phyloP scores from a whole-genome alignment of 2,329 filamentous ascomycete genomes.

The Pestalotiopsis fici region DNA sequence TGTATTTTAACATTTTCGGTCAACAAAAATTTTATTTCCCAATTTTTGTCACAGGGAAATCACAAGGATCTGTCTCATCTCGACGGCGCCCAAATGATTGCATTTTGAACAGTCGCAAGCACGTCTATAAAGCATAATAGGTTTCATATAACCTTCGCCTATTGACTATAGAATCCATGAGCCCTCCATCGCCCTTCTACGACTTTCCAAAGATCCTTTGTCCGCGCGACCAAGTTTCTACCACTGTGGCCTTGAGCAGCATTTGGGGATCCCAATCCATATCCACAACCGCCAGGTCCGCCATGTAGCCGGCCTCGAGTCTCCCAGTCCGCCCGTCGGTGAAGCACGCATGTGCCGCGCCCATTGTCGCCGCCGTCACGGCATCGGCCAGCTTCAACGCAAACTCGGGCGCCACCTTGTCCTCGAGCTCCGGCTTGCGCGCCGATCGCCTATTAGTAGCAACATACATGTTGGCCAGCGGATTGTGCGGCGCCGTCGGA shows the following conservation, averaged over 20 bases:
- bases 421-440: constrained; percentile 17
- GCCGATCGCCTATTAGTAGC: constrained; percentile 56
- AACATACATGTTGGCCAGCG: constrained; percentile 59
- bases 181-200: no score
- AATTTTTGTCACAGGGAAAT: no score
- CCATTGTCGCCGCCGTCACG: constrained; percentile 53
- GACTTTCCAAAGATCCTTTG: constrained; percentile 27
- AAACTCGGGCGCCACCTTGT: constrained; percentile 53
- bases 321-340: constrained; percentile 55
- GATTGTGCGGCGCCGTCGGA: constrained; percentile 57
- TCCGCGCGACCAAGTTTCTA: constrained; percentile 57
- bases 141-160: no score
- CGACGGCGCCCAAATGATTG: no score
- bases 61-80: no score
- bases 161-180: no score
- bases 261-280: constrained; percentile 48
- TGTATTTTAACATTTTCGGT: no score
- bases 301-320: constrained; percentile 51
- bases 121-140: no score
- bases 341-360: constrained; percentile 60
- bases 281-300: constrained; percentile 59
- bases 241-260: constrained; percentile 45
- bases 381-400: constrained; percentile 54
- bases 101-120: no score
- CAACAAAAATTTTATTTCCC: no score